Base-by-base conservation (phyloP, 2,329 filamentous ascomycete genomes). In the Epichloe festucae region DNA sequence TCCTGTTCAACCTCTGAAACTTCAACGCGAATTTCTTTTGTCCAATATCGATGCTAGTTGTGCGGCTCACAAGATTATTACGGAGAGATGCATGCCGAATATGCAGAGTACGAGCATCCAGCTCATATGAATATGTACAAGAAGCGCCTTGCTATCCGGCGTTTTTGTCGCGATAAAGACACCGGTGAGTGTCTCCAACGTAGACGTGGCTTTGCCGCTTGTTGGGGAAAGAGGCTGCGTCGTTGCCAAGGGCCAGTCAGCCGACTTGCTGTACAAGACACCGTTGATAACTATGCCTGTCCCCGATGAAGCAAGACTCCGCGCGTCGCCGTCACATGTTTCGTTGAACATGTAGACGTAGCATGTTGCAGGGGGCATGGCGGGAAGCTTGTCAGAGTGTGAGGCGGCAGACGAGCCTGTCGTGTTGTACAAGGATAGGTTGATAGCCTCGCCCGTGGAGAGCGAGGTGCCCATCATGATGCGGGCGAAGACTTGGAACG, bases 211-310 rank as follows among this genome's bases (percentile, higher is more conserved):
- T 38, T 43, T 27, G 1, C 59, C 57, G 11, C 55, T 56, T 12
- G 60, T 57, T 35, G 56, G 54, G 21, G 58, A 56, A 11, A 55
- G 49, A 11, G 59, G 58, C 7, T 58, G 48, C 5, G 58, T 56
- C 42, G 63, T 62, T 7, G 63, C 59, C n/a, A 69, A 58, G 4
- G 68, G 67, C 68, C 70, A 76, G 52, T 74, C 71, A 15, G 62
- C 64, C 11, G 63, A 60, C 3, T 65, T 66, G 36, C 60, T 59
- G 55, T 76, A 76, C 59, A 79, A 70, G 19, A 84, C 70, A 7
- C 80, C 82, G 55, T 82, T 80, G 57, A 81, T 73, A 43, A 84
- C 72, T 2, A 75, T 69, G 0, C 81, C 84, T 35, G 76, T 60
- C 3, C 73, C 71, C 1, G 65, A 59, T 46, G 81, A 71, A 53